These are phyloP conservation scores for Plasmodium yoelii DNA, from an alignment of 169 alveolate genomes.

Conservation along the genomic window DNA sequence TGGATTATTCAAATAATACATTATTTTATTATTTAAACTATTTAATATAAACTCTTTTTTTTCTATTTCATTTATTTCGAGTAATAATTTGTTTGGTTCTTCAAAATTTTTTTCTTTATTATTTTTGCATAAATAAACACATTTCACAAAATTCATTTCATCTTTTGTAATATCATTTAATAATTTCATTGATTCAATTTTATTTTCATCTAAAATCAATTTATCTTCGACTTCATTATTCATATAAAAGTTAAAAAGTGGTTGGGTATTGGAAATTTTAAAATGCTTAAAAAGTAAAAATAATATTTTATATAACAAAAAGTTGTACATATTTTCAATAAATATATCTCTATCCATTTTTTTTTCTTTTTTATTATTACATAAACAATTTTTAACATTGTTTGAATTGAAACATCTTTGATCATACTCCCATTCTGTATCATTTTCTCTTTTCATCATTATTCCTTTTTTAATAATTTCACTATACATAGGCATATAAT, in stretches of 20 bases:
- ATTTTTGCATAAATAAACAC: background rate
- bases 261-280: conserved; percentile 22
- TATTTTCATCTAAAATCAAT: background rate
- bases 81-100: background rate
- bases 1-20: conserved; percentile 69
- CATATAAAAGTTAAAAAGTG: conserved; percentile 22
- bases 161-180: conserved; percentile 15
- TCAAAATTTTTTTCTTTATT: background rate
- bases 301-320: conserved; percentile 49
- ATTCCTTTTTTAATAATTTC: conserved; percentile 8
- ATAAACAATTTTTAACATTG: background rate
- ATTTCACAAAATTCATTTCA: conserved; percentile 24
- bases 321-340: conserved; percentile 58
- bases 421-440: background rate
- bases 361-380: conserved; percentile 2
- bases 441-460: background rate
- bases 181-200: background rate
- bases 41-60: conserved; percentile 50
- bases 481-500: conserved; percentile 72
- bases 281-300: conserved; percentile 52
- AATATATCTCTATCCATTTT: conserved; percentile 41
- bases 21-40: conserved; percentile 69
- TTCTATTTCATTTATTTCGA: conserved; percentile 28
- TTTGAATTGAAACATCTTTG: background rate
- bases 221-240: conserved; percentile 13